Base-by-base conservation (phyloP, 495 filamentous ascomycete genomes). In the Penicillium salamii region DNA sequence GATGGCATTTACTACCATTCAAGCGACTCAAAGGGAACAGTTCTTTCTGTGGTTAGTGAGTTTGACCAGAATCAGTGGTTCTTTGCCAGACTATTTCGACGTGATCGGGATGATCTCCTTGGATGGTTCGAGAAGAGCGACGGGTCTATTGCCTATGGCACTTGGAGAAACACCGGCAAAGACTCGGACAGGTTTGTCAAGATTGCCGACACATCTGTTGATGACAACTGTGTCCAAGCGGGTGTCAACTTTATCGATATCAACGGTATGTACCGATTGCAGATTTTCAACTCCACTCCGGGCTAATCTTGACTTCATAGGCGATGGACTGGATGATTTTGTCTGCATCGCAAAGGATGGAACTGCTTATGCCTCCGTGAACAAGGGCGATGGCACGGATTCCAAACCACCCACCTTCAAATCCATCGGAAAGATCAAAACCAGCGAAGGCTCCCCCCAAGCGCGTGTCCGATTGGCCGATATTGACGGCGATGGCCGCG, bases 241-340 rank as follows among this genome's bases (percentile, higher is more conserved):
- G 29, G 29, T 12, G 29, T 32, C 3, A 32, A 32, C 12, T 32
- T 32, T 13, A 32, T 32, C 12, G 29, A 32, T 13, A 32, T 32
- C 4, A 32, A 32, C 11, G 29, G 29, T 32, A 13, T 7, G 29
- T 11, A 5, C n/a, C n/a, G n/a, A n/a, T n/a, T n/a, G n/a, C n/a
- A n/a, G n/a, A n/a, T n/a, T n/a, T n/a, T n/a, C n/a, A n/a, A n/a
- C n/a, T n/a, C n/a, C n/a, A n/a, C n/a, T n/a, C n/a, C n/a, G n/a
- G n/a, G n/a, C 23, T 26, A 37, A 20, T 12, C 35, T 37, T 13
- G 12, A 66, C 34, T 58, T 67, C 35, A 63, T 66, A 34, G 61
- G 65, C 19, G 58, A 71, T 42, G 69, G 61, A 2, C 23, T 49
- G 15, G 47, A 52, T 36, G 65, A 66, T 37, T 65, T 58, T 23